These are phyloP conservation scores for Pseudogymnoascus sp. DNA, from an alignment of 2,329 filamentous ascomycete species.

Conservation along the genomic window DNA sequence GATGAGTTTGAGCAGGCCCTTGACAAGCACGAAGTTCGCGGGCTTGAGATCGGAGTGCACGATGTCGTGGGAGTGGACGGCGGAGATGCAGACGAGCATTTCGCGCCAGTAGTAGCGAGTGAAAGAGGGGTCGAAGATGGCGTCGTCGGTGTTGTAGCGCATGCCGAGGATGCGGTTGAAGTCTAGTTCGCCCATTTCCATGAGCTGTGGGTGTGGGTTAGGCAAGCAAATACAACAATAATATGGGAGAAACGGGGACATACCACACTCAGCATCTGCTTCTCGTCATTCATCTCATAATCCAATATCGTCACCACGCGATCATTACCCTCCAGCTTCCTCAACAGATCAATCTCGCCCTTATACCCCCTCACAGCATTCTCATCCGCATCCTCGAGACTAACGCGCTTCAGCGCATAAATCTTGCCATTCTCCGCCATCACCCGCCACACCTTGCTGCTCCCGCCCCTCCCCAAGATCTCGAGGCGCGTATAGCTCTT, in stretches of 20 bases:
- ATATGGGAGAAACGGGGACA: constrained; percentile 29
- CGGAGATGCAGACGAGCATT: constrained; percentile 91
- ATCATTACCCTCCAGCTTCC: constrained; percentile 73
- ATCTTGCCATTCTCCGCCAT: constrained; percentile 96
- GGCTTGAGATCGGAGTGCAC: constrained; percentile 97
- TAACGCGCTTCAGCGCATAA: constrained; percentile 88
- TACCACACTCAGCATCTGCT: constrained; percentile 78
- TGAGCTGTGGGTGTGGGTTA: constrained; percentile 49
- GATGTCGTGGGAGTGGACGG: constrained; percentile 83
- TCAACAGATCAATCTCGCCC: constrained; percentile 87
- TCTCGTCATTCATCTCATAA: constrained; percentile 88
- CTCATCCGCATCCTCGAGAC: constrained; percentile 83
- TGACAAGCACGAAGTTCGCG: constrained; percentile 89
- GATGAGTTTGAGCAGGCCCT: constrained; percentile 87
- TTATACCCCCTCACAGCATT: constrained; percentile 77
- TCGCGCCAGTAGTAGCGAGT: constrained; percentile 99
- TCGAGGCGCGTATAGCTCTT: constrained; percentile 86
- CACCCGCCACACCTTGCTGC: constrained; percentile 89
- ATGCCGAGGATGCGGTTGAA: constrained; percentile 76
- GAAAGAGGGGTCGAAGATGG: constrained; percentile 78
- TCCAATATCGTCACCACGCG: constrained; percentile 86
- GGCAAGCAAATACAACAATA: not conserved
- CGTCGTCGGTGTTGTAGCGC: constrained; percentile 61
- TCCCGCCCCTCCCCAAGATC: constrained; percentile 84
- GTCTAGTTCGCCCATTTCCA: constrained; percentile 96